Evolutionary conservation across 2,329 filamentous ascomycete species (phyloP).

Genomic region (Cladosporium sp.): DNA sequence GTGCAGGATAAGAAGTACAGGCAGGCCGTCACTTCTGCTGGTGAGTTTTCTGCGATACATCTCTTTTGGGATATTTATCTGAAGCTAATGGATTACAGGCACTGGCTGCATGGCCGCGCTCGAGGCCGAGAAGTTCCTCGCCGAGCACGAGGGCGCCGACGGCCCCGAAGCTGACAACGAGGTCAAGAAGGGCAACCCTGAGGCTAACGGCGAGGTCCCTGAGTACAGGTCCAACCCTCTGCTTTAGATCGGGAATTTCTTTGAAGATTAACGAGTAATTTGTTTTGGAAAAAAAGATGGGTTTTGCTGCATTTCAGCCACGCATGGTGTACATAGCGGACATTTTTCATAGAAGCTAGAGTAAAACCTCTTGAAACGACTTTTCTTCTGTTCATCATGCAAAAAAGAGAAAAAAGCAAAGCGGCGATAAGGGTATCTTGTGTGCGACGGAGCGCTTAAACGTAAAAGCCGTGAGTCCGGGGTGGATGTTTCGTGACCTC

Average conservation of each 20-base stretch:
- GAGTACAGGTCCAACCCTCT: conserved; percentile 63
- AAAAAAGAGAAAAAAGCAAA: not conserved
- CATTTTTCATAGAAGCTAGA: conserved; percentile 8
- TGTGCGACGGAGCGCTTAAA: not conserved
- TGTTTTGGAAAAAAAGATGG: not conserved
- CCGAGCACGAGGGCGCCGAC: conserved; percentile 67
- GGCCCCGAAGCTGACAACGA: conserved; percentile 45
- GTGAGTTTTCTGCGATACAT: conserved; percentile 49
- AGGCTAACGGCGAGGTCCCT: conserved; percentile 52
- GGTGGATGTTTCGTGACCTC: not conserved
- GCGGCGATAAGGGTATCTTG: not conserved
- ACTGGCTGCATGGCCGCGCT: conserved; percentile 93
- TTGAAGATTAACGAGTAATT: not conserved
- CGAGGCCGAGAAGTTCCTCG: conserved; percentile 89
- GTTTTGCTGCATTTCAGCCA: not conserved
- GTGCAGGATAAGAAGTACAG: conserved; percentile 98
- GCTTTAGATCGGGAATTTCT: conserved; percentile 40
- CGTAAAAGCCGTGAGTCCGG: not conserved
- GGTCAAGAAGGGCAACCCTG: conserved; percentile 38
- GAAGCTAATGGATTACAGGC: conserved; percentile 46
- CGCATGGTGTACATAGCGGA: conserved; percentile 4
- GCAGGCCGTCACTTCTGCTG: conserved; percentile 95
- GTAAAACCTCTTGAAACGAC: not conserved
- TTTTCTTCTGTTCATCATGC: not conserved
- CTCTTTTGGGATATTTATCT: too few relatives aligned